Conservation (phyloP, 176 grass and related monocot species). For the Oryza meridionalis region DNA sequence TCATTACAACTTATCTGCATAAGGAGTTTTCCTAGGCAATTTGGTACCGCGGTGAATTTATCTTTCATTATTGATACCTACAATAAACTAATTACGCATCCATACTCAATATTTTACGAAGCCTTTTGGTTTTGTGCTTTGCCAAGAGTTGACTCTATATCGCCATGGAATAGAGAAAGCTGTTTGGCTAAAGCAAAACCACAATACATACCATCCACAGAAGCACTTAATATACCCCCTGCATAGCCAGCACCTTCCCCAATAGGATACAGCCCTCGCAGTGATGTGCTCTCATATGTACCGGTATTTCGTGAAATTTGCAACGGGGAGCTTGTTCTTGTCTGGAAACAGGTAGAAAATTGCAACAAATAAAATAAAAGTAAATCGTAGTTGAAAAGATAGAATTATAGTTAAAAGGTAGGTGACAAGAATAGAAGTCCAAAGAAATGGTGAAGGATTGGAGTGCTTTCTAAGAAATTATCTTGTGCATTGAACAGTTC, state of each 20-base stretch:
- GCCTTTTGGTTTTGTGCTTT: constrained; percentile 78
- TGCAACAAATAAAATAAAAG: neutral
- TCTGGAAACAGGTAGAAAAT: constrained; percentile 57
- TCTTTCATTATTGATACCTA: neutral
- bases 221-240: constrained; percentile 90
- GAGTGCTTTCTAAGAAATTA: neutral
- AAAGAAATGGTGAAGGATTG: neutral
- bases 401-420: neutral
- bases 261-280: constrained; percentile 77
- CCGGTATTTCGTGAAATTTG: constrained; percentile 68
- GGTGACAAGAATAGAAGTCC: neutral
- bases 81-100: neutral
- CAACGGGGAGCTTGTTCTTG: constrained; percentile 90
- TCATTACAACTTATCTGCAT: constrained; percentile 2
- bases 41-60: neutral
- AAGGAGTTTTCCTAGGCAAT: constrained; percentile 2
- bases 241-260: constrained; percentile 97
- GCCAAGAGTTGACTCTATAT: constrained; percentile 69
- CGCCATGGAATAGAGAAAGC: constrained; percentile 71
- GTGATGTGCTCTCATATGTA: constrained; percentile 78
- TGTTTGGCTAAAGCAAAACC: constrained; percentile 91
- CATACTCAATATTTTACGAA: constrained; percentile 79
- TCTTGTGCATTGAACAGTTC: neutral
- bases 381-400: neutral
- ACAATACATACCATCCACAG: constrained; percentile 94